These are phyloP conservation scores for Trichophyton verrucosum DNA, from an alignment of 2,329 filamentous ascomycete species.

Conservation along the genomic window DNA sequence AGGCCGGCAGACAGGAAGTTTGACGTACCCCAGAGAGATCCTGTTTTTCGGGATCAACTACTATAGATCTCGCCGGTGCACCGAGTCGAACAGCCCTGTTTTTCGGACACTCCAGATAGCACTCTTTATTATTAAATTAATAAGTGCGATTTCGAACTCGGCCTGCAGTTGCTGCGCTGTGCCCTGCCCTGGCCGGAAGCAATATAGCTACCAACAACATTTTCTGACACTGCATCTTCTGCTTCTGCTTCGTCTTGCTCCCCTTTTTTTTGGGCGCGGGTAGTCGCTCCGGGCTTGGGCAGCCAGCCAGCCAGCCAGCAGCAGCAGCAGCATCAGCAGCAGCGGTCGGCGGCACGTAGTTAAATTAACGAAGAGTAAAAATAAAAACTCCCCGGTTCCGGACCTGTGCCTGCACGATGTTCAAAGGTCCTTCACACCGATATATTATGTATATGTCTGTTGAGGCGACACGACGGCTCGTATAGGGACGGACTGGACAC, in stretches of 20 bases:
- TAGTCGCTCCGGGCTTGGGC: not conserved
- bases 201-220: not conserved
- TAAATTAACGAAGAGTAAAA: not conserved
- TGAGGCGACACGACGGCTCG: not conserved
- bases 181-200: too few species aligned
- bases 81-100: not conserved
- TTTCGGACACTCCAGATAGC: not conserved
- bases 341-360: too few species aligned
- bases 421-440: not conserved
- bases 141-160: not conserved
- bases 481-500: not conserved
- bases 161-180: not conserved
- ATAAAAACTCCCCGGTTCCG: not conserved
- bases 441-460: not conserved
- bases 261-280: not conserved
- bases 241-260: not conserved
- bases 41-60: not conserved
- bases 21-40: not conserved
- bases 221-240: not conserved
- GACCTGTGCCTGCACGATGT: not conserved
- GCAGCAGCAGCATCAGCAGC: too few species aligned
- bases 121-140: not conserved
- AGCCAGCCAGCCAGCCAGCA: not conserved
- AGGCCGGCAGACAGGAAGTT: too few species aligned
- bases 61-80: too few species aligned